These are phyloP conservation scores for Teunomyces pallodes DNA, from an alignment of 805 yeast genomes.

Conservation along the genomic window DNA sequence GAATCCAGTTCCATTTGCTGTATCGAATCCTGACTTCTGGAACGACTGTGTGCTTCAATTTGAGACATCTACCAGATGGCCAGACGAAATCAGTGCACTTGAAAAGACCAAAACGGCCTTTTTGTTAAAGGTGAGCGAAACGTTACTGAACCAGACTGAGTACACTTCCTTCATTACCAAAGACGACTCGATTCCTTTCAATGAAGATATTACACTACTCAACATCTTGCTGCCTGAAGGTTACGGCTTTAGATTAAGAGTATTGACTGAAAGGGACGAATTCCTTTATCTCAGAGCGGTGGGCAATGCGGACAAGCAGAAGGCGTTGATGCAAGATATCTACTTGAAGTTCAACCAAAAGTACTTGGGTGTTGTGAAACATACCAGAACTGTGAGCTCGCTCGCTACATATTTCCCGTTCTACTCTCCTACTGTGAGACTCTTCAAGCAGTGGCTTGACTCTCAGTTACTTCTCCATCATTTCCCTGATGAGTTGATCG, in stretches of 20 bases:
- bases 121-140: conserved; percentile 58
- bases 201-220: conserved; percentile 53
- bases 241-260: conserved; percentile 74
- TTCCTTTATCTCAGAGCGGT: conserved; percentile 69
- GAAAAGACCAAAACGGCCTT: conserved; percentile 93
- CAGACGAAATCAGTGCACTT: conserved; percentile 80
- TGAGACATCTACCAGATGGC: conserved; percentile 93
- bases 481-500: conserved; percentile 75
- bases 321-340: conserved; percentile 55
- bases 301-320: conserved; percentile 60
- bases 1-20: conserved; percentile 81
- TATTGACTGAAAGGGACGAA: conserved; percentile 83
- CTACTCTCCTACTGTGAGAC: conserved; percentile 75
- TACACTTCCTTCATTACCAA: conserved; percentile 61
- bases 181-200: conserved; percentile 67
- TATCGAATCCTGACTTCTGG: conserved; percentile 71
- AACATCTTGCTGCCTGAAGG: conserved; percentile 85
- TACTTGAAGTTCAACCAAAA: conserved; percentile 63
- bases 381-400: conserved; percentile 73
- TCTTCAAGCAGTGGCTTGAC: conserved; percentile 88
- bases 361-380: conserved; percentile 69
- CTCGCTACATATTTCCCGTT: conserved; percentile 69
- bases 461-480: conserved; percentile 72
- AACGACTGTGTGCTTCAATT: conserved; percentile 81
- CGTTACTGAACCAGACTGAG: conserved; percentile 44